These are phyloP conservation scores for Cyclotella baltica DNA, from an alignment of 108 stramenopile genomes.

Conservation along the genomic window DNA sequence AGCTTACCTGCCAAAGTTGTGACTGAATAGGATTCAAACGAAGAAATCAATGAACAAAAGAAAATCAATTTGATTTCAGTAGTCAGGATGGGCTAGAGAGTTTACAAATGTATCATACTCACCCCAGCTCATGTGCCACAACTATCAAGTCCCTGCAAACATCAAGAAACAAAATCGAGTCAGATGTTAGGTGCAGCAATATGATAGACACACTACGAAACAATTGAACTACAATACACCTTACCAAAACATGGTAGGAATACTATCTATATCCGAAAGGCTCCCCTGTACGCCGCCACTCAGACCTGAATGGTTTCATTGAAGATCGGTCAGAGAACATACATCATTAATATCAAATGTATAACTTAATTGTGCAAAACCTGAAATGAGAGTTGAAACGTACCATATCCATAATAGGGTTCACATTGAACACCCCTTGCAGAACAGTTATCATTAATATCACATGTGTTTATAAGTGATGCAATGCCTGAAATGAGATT, in stretches of 20 bases:
- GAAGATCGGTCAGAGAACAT: neutral
- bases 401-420: neutral
- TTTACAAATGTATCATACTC: neutral
- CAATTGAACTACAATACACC: neutral
- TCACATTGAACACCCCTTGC: neutral
- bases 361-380: neutral
- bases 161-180: neutral
- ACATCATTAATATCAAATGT: neutral
- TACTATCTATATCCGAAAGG: neutral
- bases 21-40: neutral
- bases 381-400: neutral
- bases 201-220: neutral
- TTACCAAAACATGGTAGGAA: constrained; percentile 3
- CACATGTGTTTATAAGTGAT: neutral
- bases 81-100: neutral
- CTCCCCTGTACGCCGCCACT: neutral
- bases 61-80: neutral
- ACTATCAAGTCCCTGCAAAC: neutral
- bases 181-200: neutral
- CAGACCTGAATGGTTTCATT: neutral
- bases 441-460: neutral
- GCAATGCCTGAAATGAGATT: neutral
- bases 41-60: neutral
- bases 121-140: constrained; percentile 13
- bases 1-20: neutral